These are phyloP conservation scores for Entelexis sorbosivorans DNA, from an alignment of 1,139 yeast species.

Conservation along the genomic window DNA sequence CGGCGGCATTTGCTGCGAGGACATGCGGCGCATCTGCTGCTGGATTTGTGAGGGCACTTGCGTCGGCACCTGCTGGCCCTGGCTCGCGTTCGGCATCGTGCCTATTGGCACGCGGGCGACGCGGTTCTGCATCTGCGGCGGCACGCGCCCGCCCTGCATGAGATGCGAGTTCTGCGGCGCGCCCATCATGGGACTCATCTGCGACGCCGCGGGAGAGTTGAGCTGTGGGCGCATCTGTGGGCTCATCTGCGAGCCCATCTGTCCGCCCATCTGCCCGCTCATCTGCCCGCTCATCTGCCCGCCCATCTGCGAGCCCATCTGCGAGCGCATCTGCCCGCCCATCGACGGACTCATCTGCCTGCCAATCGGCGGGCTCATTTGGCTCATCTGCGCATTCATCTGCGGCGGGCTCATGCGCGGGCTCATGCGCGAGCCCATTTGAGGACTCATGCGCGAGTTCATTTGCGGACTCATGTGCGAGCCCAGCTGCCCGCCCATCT, in stretches of 20 bases:
- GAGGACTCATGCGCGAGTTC: constrained; percentile 6
- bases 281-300: neutral
- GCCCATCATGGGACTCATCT: constrained; percentile 9
- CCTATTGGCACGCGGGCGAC: constrained; percentile 1
- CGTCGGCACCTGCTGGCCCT: constrained; percentile 14
- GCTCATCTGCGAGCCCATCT: neutral
- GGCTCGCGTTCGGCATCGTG: constrained; percentile 2
- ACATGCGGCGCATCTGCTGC: constrained; percentile 10
- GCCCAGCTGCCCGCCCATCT: neutral
- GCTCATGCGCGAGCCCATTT: constrained; percentile 4
- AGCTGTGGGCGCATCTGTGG: constrained; percentile 5
- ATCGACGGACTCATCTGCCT: constrained; percentile 1
- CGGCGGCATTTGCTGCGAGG: constrained; percentile 13
- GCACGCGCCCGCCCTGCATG: neutral
- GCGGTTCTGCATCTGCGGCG: constrained; percentile 6
- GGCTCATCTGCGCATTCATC: constrained; percentile 3
- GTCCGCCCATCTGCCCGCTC: neutral
- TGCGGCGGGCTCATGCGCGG: constrained; percentile 7
- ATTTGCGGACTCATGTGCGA: neutral
- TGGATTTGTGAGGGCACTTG: constrained; percentile 15
- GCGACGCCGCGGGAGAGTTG: constrained; percentile 1
- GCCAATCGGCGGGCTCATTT: neutral
- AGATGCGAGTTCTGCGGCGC: neutral
- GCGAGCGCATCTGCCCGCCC: neutral
- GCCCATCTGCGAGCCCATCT: too few relatives aligned